phyloP scores from a whole-genome alignment of 139 green algal species.

The Trebouxia sp. region DNA sequence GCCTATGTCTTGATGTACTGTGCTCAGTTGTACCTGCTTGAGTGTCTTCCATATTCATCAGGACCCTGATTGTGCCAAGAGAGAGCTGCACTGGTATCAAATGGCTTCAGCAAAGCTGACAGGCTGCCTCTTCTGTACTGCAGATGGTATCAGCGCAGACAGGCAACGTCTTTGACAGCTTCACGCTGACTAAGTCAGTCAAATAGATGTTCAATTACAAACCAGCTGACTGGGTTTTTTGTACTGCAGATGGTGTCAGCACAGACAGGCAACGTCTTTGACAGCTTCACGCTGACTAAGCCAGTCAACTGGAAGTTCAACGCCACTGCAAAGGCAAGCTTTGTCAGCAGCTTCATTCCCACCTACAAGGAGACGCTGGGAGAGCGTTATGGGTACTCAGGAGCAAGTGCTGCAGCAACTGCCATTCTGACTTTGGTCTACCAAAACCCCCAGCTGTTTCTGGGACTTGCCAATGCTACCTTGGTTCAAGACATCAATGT shows the following conservation, averaged over 20 bases:
- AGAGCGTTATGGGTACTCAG: constrained; percentile 11
- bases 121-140: too few relatives aligned
- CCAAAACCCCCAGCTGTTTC: background rate
- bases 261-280: constrained; percentile 42
- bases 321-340: background rate
- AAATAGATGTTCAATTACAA: constrained; percentile 14
- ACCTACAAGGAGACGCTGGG: background rate
- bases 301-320: constrained; percentile 25
- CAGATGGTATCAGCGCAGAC: constrained; percentile 22
- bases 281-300: constrained; percentile 51
- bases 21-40: too few relatives aligned
- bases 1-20: too few relatives aligned
- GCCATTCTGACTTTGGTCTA: constrained; percentile 7
- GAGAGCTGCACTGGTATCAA: too few relatives aligned
- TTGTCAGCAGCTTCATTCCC: constrained; percentile 6
- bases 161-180: constrained; percentile 48
- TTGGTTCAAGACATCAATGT: constrained; percentile 27
- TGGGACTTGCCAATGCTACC: background rate
- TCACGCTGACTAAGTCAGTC: constrained; percentile 46
- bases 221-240: too few relatives aligned
- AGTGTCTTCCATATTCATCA: too few relatives aligned
- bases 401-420: background rate
- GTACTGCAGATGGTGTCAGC: constrained; percentile 26
- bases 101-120: too few relatives aligned
- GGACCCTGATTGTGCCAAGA: too few relatives aligned